Evolutionary conservation across 2,329 filamentous ascomycete species (phyloP), one percentile per base, ranked within the genome.

Genomic region (Cladosporium velox): DNA sequence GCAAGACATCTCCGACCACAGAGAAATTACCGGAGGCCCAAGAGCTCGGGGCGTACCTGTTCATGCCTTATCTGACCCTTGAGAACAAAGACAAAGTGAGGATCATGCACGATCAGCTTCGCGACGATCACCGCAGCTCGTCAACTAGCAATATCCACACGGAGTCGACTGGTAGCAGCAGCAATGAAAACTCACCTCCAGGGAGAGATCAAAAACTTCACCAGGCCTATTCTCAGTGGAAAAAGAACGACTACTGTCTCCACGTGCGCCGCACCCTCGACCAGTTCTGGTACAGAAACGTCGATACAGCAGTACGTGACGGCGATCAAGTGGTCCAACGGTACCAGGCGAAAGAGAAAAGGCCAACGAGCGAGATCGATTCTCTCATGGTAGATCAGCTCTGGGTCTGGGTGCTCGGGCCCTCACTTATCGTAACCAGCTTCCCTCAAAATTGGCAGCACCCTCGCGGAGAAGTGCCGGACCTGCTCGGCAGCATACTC

Each of bases 351-450:
- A 79, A 79, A 63, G 44, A 61, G n/a, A 28, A 49, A 3, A 14
- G 6, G 15, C n/a, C 7, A 5, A 2, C 12, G 5, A 51, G 74
- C 73, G 72, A 87, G 65, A 81, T 82, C 0, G 88, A 88, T 67
- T 83, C 89, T 2, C 88, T 88, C 73, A 89, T 89, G 87, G 87
- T 90, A 0, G 88, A 90, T 72, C 88, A 90, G 70, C 77, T 90
- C n/a, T 90, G 88, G 88, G 83, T 90, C 73, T 89, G 86, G 85
- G 80, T 88, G 3, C 72, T 90, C 0, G 78, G 84, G 66, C 79
- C 79, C 73, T 86, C 88, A 66, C 76, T 89, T 18, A 82, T 90
- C 21, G 82, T 90, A 12, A 87, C 85, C 0, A 83, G 83, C 63
- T 87, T 87, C 65, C 85, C 85, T 2, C 82, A 87, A 68, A 78